Base-by-base conservation (phyloP, 2,329 filamentous ascomycete genomes). In the Aschersonia sp. region DNA sequence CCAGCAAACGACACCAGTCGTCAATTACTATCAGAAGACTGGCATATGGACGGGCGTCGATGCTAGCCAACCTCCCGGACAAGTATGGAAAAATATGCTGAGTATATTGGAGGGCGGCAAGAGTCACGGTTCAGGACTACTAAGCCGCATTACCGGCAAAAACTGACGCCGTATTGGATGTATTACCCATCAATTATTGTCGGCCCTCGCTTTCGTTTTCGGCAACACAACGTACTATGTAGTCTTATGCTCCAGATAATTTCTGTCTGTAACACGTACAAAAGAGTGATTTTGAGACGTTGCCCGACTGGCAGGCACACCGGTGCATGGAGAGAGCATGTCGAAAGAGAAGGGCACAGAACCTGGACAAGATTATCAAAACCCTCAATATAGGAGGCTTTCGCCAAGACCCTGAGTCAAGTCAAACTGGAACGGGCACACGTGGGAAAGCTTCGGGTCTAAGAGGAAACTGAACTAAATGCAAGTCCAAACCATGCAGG, bases 11-110 rank as follows among this genome's bases (percentile, higher is more conserved):
- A 70, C 80, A 43, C 92, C 92, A 22, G 92, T 98, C 45, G 89
- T 95, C 53, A 76, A 81, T 50, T 98, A 98, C 76, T 98, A 98
- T 79, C 85, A 94, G 72, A 87, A 88, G 70, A 94, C 86, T 45
- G 89, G 89, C 57, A 95, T 98, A 74, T 98, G 92, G 92, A 84
- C 83, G 67, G 84, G 84, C 53, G 79, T 98, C 59, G 92, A 98
- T 65, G 92, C 92, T 54, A 94, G 86, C 73, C 88, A 98, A 74
- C 83, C 95, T 70, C 92, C 92, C 22, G 86, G 87, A 44, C 83
- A 89, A 67, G 92, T 98, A 52, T 98, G 92, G 92, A 89, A 87
- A 75, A 87, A 82, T 65, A 72, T 98, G 65, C 73, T 97, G 53
- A 79, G 81, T 59, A 82, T 95, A 58, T 90, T 98, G 62, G 79